These are phyloP conservation scores for Apiotrichum gracile DNA, from an alignment of 1,284 basidiomycete species.

Conservation along the genomic window DNA sequence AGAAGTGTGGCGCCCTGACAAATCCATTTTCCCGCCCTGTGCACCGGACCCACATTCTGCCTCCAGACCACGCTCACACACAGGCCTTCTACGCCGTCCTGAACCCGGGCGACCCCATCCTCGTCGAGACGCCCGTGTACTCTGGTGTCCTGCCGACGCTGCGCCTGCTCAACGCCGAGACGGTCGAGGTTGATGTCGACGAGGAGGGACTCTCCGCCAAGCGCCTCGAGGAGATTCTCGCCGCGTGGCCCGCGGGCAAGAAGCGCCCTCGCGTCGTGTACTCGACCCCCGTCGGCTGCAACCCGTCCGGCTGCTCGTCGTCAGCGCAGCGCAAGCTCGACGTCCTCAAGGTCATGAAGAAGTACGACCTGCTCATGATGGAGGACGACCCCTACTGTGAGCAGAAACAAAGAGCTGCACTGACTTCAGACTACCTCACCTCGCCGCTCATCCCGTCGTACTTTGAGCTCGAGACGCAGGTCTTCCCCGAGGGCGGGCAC, in stretches of 20 bases:
- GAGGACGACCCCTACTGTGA: conserved; percentile 77
- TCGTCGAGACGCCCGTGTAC: conserved; percentile 83
- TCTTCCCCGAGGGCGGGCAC: conserved; percentile 56
- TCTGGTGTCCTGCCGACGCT: conserved; percentile 50
- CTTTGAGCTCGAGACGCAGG: conserved; percentile 63
- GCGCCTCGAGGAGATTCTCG: conserved; percentile 61
- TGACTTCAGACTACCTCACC: conserved; percentile 54
- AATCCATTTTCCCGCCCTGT: neutral
- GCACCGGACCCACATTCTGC: neutral
- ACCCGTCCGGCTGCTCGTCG: conserved; percentile 75
- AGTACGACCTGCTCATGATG: conserved; percentile 74
- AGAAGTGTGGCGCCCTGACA: too few species aligned
- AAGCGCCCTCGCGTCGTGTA: conserved; percentile 76
- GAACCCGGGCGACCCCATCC: conserved; percentile 72
- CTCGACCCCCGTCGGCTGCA: conserved; percentile 57
- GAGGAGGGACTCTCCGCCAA: conserved; percentile 63
- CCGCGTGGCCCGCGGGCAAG: conserved; percentile 67
- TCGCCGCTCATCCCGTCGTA: conserved; percentile 59
- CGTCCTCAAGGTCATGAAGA: conserved; percentile 65
- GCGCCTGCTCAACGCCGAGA: conserved; percentile 47
- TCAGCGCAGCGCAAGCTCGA: conserved; percentile 67
- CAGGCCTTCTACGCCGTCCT: conserved; percentile 57
- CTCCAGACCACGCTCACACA: neutral
- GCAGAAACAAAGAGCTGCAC: conserved; percentile 41
- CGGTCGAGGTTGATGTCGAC: conserved; percentile 76